A percentile compares a stretch with the other conserved stretches of the same genome.
Evolutionary conservation across 2,329 filamentous ascomycete genomes (phyloP).

Genomic region (Clonostachys chloroleuca): DNA sequence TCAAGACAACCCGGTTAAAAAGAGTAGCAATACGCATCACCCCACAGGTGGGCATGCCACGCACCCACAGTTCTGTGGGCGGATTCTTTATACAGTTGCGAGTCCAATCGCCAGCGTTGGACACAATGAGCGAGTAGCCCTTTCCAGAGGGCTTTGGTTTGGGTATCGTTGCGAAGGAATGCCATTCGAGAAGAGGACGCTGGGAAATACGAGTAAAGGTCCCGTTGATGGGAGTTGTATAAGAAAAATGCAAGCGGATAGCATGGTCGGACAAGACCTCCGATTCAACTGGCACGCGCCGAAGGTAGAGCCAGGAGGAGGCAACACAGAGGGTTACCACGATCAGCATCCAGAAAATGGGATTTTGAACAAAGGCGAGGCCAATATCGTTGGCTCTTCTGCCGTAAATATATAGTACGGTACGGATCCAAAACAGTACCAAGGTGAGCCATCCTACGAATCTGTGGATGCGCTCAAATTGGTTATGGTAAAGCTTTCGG

Average conservation of each 20-base stretch:
- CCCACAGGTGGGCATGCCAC: slow-evolving; percentile 62
- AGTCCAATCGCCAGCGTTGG: slow-evolving; percentile 75
- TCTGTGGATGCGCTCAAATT: slow-evolving; percentile 68
- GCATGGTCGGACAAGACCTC: slow-evolving; percentile 70
- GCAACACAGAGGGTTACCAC: slow-evolving; percentile 61
- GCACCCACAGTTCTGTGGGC: slow-evolving; percentile 61
- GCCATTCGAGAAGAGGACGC: slow-evolving; percentile 65
- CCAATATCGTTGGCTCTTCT: slow-evolving; percentile 27
- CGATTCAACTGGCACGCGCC: slow-evolving; percentile 60
- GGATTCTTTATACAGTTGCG: slow-evolving; percentile 55
- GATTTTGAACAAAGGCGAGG: slow-evolving; percentile 25
- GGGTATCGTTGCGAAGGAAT: slow-evolving; percentile 72
- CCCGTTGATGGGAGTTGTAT: slow-evolving; percentile 49
- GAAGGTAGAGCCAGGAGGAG: slow-evolving; percentile 70
- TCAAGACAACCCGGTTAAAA: slow-evolving; percentile 60
- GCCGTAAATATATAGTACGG: slow-evolving; percentile 48
- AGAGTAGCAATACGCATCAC: slow-evolving; percentile 64
- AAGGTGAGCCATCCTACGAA: slow-evolving; percentile 69
- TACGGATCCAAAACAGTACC: slow-evolving; percentile 60
- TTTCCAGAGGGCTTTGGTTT: slow-evolving; percentile 31
- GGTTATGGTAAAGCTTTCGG: slow-evolving; percentile 59
- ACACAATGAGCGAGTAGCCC: slow-evolving; percentile 62
- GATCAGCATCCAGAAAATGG: slow-evolving; percentile 63
- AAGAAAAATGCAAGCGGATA: slow-evolving; percentile 64
- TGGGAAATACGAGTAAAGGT: slow-evolving; percentile 51